Base-by-base conservation (phyloP, 306 rosid species). In the Macrotyloma uniflorum region DNA sequence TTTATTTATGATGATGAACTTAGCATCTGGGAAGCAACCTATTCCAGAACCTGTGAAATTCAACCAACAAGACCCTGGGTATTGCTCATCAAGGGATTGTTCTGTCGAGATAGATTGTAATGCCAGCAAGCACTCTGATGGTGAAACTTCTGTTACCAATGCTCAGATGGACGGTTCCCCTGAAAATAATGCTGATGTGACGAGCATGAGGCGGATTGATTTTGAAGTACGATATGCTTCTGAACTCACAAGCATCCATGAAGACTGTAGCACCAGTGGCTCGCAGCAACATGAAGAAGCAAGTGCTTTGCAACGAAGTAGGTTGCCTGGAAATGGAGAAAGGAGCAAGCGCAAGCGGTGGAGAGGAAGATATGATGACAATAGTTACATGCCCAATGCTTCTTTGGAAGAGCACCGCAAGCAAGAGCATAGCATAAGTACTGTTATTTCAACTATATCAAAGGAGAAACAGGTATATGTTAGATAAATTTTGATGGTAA, bases 231-330 rank as follows among this genome's bases (percentile, higher is more conserved):
- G 98, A 66, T 91, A 79, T 86, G 81, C 85, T 32, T 83, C 81
- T 51, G 99, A 88, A 76, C 84, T 85, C 51, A 69, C 86, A 26
- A 82, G 83, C 85, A 87, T 79, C 79, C 88, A 86, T 42, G 98
- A 90, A 78, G 98, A 93, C 77, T 96, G 99, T 84, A 96, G 98
- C 90, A 96, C 98, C 81, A 96, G 99, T 68, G 94, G 97, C 35
- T 86, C 90, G 12, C 90, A 79, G 70, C 96, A 81, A 67, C 81
- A 66, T 50, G 94, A 88, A 70, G 89, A 88, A 80, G 75, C 83
- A 28, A 89, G 84, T 82, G 80, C 72, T 67, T 77, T 83, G 81
- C 96, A 84, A 73, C 87, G 82, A 82, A 83, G 85, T 75, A 94
- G 90, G 81, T 74, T 81, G 71, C 77, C 71, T 64, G 89, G 84